Conservation (phyloP, 768 basidiomycete species). For the Lactifluus echinatus region DNA sequence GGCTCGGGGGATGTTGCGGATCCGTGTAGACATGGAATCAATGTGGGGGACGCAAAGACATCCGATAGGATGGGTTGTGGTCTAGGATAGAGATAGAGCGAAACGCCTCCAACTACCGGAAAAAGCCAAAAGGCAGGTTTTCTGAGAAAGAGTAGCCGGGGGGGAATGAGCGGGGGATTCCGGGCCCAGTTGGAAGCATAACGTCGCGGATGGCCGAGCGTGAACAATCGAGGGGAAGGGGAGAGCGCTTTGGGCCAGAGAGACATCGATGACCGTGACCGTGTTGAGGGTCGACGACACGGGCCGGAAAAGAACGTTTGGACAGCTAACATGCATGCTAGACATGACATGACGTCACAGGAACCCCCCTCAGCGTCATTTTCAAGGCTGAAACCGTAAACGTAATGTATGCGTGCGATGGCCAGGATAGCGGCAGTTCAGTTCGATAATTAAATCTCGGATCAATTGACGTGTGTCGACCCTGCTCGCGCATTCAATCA, state of each 20-base stretch:
- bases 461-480: conserved; percentile 1
- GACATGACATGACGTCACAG: conserved; percentile 3
- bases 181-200: conserved; percentile 23
- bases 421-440: background rate
- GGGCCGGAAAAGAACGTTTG: background rate
- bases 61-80: conserved; percentile 36
- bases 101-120: conserved; percentile 48
- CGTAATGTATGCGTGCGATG: conserved; percentile 4
- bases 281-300: background rate
- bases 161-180: conserved; percentile 21
- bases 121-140: conserved; percentile 40
- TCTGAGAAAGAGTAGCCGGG: conserved; percentile 26
- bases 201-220: conserved; percentile 18
- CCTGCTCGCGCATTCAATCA: background rate
- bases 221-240: conserved; percentile 23
- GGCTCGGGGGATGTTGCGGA: conserved; percentile 20
- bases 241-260: conserved; percentile 24
- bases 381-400: background rate
- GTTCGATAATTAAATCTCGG: too few species aligned
- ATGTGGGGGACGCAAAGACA: conserved; percentile 42
- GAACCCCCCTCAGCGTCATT: background rate
- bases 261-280: conserved; percentile 17
- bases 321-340: background rate
- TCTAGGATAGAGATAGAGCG: conserved; percentile 40
- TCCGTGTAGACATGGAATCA: conserved; percentile 35